Evolutionary conservation across 345 rosid genomes (phyloP).

Genomic region (Eucalyptus tenuipes): DNA sequence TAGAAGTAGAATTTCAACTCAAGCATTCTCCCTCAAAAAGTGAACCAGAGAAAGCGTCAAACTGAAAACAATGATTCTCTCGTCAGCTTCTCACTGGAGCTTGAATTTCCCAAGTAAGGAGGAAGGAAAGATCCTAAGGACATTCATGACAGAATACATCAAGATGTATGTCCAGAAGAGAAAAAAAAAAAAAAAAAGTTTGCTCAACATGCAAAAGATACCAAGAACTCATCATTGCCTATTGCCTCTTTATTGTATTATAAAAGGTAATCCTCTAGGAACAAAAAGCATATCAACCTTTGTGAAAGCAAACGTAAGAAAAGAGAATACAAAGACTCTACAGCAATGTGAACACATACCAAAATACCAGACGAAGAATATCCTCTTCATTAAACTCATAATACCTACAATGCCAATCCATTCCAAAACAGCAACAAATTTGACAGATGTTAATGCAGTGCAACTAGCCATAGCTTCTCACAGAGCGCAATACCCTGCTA

Average conservation of each 20-base stretch:
- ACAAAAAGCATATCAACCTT: neutral
- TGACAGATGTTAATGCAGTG: neutral
- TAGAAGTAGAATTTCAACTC: neutral
- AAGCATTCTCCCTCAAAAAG: neutral
- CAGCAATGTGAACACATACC: neutral
- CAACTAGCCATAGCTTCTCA: neutral
- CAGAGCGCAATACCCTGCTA: neutral
- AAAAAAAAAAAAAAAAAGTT: neutral
- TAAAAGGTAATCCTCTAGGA: neutral
- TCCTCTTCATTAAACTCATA: neutral
- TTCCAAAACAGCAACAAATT: neutral
- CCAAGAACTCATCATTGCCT: neutral
- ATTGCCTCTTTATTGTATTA: neutral
- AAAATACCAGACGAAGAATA: neutral
- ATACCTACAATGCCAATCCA: neutral
- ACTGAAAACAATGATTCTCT: neutral
- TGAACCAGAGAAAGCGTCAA: neutral
- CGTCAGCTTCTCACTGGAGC: neutral
- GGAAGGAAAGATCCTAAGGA: neutral
- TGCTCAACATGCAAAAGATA: neutral
- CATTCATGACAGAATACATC: neutral
- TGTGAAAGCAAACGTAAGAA: neutral
- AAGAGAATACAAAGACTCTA: neutral
- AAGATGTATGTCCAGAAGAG: neutral
- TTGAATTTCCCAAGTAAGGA: neutral